Conservation (phyloP, 768 basidiomycete genomes). For the Dendrothele bispora region DNA sequence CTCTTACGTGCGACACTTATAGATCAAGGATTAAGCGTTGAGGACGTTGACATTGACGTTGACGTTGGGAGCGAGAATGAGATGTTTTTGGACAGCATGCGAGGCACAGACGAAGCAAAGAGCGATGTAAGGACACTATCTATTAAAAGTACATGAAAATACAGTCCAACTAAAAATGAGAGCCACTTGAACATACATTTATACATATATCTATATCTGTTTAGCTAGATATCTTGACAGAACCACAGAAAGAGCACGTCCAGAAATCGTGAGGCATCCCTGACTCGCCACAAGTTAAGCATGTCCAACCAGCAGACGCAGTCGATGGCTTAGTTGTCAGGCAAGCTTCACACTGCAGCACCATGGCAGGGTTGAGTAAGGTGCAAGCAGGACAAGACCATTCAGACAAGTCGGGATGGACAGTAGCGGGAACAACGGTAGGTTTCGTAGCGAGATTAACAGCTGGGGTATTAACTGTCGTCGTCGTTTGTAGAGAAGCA, state of each 20-base stretch:
- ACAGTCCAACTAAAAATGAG: not conserved
- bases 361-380: slow-evolving; percentile 51
- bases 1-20: too few relatives aligned
- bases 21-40: not conserved
- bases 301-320: slow-evolving; percentile 55
- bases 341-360: slow-evolving; percentile 66
- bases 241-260: slow-evolving; percentile 75
- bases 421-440: not conserved
- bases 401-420: slow-evolving; percentile 17
- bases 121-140: not conserved
- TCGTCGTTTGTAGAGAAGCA: too few relatives aligned
- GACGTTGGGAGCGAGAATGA: not conserved
- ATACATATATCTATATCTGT: not conserved
- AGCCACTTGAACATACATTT: not conserved
- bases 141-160: not conserved
- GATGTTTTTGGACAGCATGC: not conserved
- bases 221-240: slow-evolving; percentile 47
- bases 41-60: not conserved
- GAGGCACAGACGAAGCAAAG: not conserved
- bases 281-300: slow-evolving; percentile 59
- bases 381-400: slow-evolving; percentile 69
- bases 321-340: slow-evolving; percentile 35
- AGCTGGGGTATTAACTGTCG: not conserved
- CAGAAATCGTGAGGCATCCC: slow-evolving; percentile 67
- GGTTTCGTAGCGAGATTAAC: not conserved